Conservation (phyloP, 2,329 filamentous ascomycete genomes). For the Arthroderma sp. region DNA sequence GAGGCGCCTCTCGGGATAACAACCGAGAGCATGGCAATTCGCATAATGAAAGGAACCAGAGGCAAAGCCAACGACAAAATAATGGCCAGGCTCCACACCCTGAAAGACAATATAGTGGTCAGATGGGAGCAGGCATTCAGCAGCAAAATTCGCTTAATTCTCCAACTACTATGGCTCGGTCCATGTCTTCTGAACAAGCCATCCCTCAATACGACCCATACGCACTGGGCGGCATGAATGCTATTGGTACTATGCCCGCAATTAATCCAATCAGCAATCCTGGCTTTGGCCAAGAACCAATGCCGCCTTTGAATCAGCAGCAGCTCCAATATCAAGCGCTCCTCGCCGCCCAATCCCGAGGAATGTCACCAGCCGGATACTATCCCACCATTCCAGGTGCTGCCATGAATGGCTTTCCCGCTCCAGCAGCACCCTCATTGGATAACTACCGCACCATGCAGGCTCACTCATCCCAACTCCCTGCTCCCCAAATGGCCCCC, state of each 20-base stretch:
- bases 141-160: conserved; percentile 22
- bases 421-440: conserved; percentile 21
- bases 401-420: conserved; percentile 28
- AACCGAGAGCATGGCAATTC: conserved; percentile 22
- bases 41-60: conserved; percentile 30
- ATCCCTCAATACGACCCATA: conserved; percentile 28
- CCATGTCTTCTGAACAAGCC: conserved; percentile 24
- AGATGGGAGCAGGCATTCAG: conserved; percentile 23
- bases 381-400: conserved; percentile 31
- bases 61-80: conserved; percentile 30
- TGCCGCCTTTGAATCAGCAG: conserved; percentile 33
- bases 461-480: conserved; percentile 24
- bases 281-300: conserved; percentile 26
- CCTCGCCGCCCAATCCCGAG: conserved; percentile 34
- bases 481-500: conserved; percentile 23
- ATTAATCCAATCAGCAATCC: conserved; percentile 7
- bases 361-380: conserved; percentile 30
- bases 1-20: conserved; percentile 23
- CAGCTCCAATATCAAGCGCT: conserved; percentile 47
- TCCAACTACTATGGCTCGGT: conserved; percentile 17
- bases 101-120: conserved; percentile 31
- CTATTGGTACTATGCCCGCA: conserved; percentile 15
- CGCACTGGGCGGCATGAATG: conserved; percentile 22
- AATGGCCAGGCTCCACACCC: conserved; percentile 21
- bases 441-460: conserved; percentile 30